A percentile compares a stretch with the other conserved stretches of the same genome.
Conservation (phyloP, 306 rosid genomes). For the Cercis canadensis region DNA sequence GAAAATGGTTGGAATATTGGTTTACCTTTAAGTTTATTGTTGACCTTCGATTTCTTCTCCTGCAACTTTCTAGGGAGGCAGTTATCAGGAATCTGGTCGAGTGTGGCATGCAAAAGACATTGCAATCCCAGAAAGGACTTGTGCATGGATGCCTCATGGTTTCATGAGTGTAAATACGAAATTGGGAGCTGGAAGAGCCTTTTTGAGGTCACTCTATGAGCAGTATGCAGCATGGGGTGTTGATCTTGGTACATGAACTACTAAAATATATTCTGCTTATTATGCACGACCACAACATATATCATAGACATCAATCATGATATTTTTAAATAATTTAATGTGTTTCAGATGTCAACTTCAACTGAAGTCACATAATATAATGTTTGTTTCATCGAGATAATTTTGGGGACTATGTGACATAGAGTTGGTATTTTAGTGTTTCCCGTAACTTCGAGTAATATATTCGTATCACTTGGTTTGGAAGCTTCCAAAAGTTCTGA, state of each 20-base stretch:
- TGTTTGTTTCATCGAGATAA: slow-evolving; percentile 2
- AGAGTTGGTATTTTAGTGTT: slow-evolving; percentile 11
- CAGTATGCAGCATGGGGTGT: slow-evolving; percentile 97
- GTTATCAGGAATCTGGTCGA: slow-evolving; percentile 72
- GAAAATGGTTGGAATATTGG: not conserved
- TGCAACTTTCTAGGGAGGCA: slow-evolving; percentile 58
- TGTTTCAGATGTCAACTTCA: slow-evolving; percentile 10
- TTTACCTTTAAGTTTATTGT: slow-evolving; percentile 25
- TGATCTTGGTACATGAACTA: slow-evolving; percentile 72
- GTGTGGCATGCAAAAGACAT: slow-evolving; percentile 86
- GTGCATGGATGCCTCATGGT: slow-evolving; percentile 91
- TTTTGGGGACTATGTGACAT: not conserved
- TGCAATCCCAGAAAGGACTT: slow-evolving; percentile 69
- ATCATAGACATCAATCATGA: slow-evolving; percentile 14
- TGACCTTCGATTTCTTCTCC: slow-evolving; percentile 28
- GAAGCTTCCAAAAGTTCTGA: slow-evolving; percentile 2
- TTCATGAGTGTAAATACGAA: slow-evolving; percentile 89
- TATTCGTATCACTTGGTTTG: not conserved
- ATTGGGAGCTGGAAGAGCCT: slow-evolving; percentile 88
- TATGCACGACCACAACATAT: slow-evolving; percentile 12
- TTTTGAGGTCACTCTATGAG: slow-evolving; percentile 77
- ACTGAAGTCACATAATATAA: not conserved
- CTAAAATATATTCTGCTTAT: slow-evolving; percentile 31
- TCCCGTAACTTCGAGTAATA: not conserved
- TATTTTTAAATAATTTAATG: slow-evolving; percentile 26